Evolutionary conservation across 495 filamentous ascomycete genomes (phyloP).

Genomic region (Viridothelium virens): DNA sequence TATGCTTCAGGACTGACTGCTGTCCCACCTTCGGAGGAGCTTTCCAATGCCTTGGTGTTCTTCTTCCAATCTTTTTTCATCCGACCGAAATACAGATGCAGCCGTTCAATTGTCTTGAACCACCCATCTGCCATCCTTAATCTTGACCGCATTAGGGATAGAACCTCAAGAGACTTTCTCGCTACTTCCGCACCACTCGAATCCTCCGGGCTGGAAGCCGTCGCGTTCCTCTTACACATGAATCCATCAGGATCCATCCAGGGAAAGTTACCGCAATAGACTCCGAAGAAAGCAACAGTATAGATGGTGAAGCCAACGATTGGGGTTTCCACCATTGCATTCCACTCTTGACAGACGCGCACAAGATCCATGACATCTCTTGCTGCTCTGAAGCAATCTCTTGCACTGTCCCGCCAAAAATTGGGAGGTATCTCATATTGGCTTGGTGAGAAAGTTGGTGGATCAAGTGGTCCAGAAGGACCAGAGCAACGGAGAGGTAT

Average conservation of each 20-base stretch:
- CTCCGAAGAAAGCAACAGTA: constrained; percentile 62
- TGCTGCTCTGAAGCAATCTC: constrained; percentile 64
- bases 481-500: constrained; percentile 62
- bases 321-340: constrained; percentile 66
- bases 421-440: constrained; percentile 44
- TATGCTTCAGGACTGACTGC: constrained; percentile 28
- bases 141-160: constrained; percentile 56
- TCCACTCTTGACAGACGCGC: constrained; percentile 63
- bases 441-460: constrained; percentile 54
- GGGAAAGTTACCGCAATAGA: constrained; percentile 68
- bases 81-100: constrained; percentile 58
- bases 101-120: constrained; percentile 57
- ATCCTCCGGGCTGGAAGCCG: constrained; percentile 24
- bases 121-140: constrained; percentile 66
- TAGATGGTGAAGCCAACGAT: constrained; percentile 75
- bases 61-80: constrained; percentile 53
- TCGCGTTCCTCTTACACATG: constrained; percentile 38
- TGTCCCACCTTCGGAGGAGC: constrained; percentile 2
- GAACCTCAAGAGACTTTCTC: constrained; percentile 46
- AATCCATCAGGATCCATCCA: constrained; percentile 66
- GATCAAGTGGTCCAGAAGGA: constrained; percentile 66
- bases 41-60: constrained; percentile 21
- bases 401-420: constrained; percentile 71
- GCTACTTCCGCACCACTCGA: constrained; percentile 39
- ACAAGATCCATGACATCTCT: constrained; percentile 69